phyloP scores from a whole-genome alignment of 306 rosid genomes.

The Medicago arabica region DNA sequence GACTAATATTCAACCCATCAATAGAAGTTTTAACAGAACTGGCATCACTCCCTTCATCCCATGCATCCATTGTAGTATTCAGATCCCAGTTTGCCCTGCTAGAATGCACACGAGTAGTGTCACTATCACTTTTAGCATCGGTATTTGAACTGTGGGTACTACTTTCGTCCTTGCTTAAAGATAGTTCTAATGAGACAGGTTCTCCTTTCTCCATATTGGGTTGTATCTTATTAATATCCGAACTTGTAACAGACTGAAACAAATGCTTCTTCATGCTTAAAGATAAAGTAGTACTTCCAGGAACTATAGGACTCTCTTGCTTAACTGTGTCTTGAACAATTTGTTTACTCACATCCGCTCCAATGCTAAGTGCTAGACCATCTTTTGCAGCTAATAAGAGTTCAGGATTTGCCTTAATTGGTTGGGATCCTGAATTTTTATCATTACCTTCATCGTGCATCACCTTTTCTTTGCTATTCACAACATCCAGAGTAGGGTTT shows the following conservation, averaged over 20 bases:
- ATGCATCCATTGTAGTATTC: slow-evolving; percentile 93
- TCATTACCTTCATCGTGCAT: slow-evolving; percentile 22
- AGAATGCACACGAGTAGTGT: slow-evolving; percentile 44
- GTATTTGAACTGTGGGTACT: slow-evolving; percentile 43
- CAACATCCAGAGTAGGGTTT: slow-evolving; percentile 41
- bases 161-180: slow-evolving; percentile 64
- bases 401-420: slow-evolving; percentile 50
- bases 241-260: slow-evolving; percentile 47
- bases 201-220: slow-evolving; percentile 48
- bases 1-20: slow-evolving; percentile 40
- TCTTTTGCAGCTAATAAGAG: slow-evolving; percentile 56
- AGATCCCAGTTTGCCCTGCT: slow-evolving; percentile 96
- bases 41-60: slow-evolving; percentile 69
- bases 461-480: slow-evolving; percentile 48
- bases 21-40: slow-evolving; percentile 46
- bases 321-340: slow-evolving; percentile 47
- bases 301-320: slow-evolving; percentile 47
- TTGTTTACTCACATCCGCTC: slow-evolving; percentile 47
- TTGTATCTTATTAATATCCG: slow-evolving; percentile 33
- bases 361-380: slow-evolving; percentile 49
- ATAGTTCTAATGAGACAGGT: slow-evolving; percentile 60
- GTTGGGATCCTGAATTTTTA: slow-evolving; percentile 41
- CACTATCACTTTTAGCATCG: slow-evolving; percentile 40
- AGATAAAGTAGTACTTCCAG: slow-evolving; percentile 54
- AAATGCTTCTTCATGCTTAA: slow-evolving; percentile 55